Base-by-base conservation (phyloP, 805 yeast genomes). In the Starmerella ratchasimensis region DNA sequence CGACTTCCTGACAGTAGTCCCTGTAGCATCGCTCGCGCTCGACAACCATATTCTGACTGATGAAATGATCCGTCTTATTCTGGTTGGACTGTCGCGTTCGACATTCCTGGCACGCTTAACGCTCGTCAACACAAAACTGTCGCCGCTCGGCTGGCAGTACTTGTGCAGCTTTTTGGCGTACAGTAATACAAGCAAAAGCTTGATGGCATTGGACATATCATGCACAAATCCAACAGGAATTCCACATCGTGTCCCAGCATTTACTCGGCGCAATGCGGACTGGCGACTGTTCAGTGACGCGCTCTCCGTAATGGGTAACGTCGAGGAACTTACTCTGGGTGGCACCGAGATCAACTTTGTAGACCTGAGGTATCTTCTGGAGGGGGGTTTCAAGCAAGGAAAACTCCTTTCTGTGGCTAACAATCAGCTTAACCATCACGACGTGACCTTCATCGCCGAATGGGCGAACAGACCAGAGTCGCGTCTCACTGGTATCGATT, bases 1-100 rank as follows among this genome's bases (percentile, higher is more conserved):
- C 10, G 97, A 86, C 58, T 88, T 86, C 50, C 64, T 84, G 30
- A 63, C 94, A 28, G 76, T 84, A 40, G 90, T 88, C 0, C 94
- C 95, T 0, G 70, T 86, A 23, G 69, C 75, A 32, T 72, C 77
- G 43, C 60, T 88, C 3, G 67, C 80, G 0, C 66, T 88, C 39
- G 96, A 86, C 59, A 88, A 90, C 28, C 84, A 80, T 15, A 60
- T 70, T 5, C 58, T 88, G 37, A 69, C 86, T 1, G 66, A 70
- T 16, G 84, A 78, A 39, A 88, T 84, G 82, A 67, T 84, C 40
- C 67, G 74, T 47, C 72, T 78, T 18, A 56, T 88, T n/a, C 60
- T 86, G 23, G 63, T 79, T 21, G 75, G 94, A 0, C 59, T 88
- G 52, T 62, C 73, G 24, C 70, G 74, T 29, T 78, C 84, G 38